Evolutionary conservation across 768 basidiomycete genomes (phyloP), one percentile per base, ranked within the genome.

Genomic region (Auriculariales sp.): DNA sequence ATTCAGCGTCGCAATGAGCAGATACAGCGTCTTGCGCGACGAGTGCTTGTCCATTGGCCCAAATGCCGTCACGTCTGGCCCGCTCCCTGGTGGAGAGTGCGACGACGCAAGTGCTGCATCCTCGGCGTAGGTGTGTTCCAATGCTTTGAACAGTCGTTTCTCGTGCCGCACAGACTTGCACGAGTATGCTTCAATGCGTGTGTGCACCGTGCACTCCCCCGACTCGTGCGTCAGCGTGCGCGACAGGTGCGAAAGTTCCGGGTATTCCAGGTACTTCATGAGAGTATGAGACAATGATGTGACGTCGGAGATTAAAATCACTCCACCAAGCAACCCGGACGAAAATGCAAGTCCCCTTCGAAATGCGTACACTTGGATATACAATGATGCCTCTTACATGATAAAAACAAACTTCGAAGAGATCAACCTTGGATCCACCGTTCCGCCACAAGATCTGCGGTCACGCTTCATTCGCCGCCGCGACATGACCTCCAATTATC

Each of bases 121-220:
- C 29, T 88, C 83, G 55, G 83, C 80, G 70, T 97, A 91, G 28
- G 83, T 81, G 57, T 77, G 75, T 64, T 98, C 93, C 69, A 98
- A 81, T 9, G 81, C 72, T 61, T 87, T 90, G 75, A 91, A 91
- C 64, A 97, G 83, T 63, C 85, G 88, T 78, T 92, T 90, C 74
- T 99, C 95, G 59, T 87, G 83, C 57, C 89, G 87, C 66, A 95
- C 84, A 66, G 92, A 83, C 77, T 99, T 99, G 76, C 90, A 92
- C 61, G 85, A 88, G 72, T 97, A 99, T 0, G 90, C 93, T 66
- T 97, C 94, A 65, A 98, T 82, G 56, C 91, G 78, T 39, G 89
- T 90, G 66, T 89, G 81, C 5, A 94, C 89, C 3, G 81, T 75
- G 64, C 88, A 89, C 65, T 92, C 87, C 45, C 83, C 78, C 10